phyloP scores from a whole-genome alignment of 768 basidiomycete genomes.

The Russula virescens region DNA sequence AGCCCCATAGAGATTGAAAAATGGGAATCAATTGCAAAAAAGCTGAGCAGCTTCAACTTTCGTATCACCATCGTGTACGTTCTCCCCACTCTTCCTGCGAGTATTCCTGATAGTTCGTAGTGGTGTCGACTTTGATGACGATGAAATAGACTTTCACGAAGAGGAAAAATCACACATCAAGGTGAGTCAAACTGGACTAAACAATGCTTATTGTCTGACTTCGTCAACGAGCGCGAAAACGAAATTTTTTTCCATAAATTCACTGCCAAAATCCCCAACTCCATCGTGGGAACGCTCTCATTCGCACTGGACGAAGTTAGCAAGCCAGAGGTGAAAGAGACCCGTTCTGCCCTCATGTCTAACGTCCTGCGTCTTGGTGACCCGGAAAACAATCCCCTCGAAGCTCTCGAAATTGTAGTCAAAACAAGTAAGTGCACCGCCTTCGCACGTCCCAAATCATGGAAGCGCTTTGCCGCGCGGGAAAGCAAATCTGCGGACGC shows the following conservation, averaged over 20 bases:
- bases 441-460: conserved; percentile 57
- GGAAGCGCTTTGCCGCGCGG: conserved; percentile 68
- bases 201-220: neutral
- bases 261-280: conserved; percentile 37
- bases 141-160: conserved; percentile 55
- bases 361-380: conserved; percentile 78
- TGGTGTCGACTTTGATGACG: conserved; percentile 87
- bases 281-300: conserved; percentile 57
- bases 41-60: conserved; percentile 57
- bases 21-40: conserved; percentile 62
- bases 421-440: conserved; percentile 79
- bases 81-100: neutral
- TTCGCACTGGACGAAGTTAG: conserved; percentile 57
- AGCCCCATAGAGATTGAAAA: conserved; percentile 65
- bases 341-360: conserved; percentile 60
- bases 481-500: conserved; percentile 29
- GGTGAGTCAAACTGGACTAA: conserved; percentile 38
- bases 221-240: conserved; percentile 51
- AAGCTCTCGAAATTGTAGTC: conserved; percentile 68
- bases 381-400: conserved; percentile 52
- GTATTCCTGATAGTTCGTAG: conserved; percentile 36
- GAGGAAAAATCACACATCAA: conserved; percentile 67
- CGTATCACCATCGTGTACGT: conserved; percentile 67
- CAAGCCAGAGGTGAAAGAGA: conserved; percentile 56
- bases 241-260: conserved; percentile 65